Evolutionary conservation across 2,329 filamentous ascomycete species (phyloP).

Genomic region (Penicillium oxalicum): DNA sequence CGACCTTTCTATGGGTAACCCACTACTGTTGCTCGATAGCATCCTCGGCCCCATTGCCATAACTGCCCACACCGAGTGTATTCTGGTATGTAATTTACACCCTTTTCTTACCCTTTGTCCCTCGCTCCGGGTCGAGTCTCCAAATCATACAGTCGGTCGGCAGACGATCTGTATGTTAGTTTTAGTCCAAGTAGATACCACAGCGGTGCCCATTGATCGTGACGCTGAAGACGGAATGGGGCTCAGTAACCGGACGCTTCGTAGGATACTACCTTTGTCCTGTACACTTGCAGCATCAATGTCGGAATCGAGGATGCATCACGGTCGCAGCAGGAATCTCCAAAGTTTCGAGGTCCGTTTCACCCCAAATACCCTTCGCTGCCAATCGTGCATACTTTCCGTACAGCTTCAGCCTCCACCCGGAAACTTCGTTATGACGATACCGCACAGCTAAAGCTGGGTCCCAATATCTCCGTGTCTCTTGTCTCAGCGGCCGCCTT

Average conservation of each 20-base stretch:
- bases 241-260: too few relatives aligned
- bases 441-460: conserved; percentile 22
- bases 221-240: too few relatives aligned
- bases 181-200: too few relatives aligned
- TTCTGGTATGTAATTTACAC: neutral
- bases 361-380: neutral
- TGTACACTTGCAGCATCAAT: neutral
- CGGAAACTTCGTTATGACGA: conserved; percentile 16
- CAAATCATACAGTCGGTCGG: too few relatives aligned
- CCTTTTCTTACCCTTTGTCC: too few relatives aligned
- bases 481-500: conserved; percentile 23
- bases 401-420: conserved; percentile 21
- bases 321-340: too few relatives aligned
- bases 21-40: neutral
- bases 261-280: too few relatives aligned
- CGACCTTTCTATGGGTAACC: neutral
- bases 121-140: too few relatives aligned
- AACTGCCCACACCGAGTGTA: neutral
- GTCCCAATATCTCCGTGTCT: conserved; percentile 23
- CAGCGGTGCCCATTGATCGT: too few relatives aligned
- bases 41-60: conserved; percentile 3
- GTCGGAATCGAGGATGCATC: too few relatives aligned
- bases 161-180: too few relatives aligned
- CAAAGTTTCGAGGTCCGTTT: too few relatives aligned
- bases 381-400: neutral